Evolutionary conservation across 345 rosid genomes (phyloP), one percentile per base, ranked within the genome.

Genomic region (Arabis hirsuta): DNA sequence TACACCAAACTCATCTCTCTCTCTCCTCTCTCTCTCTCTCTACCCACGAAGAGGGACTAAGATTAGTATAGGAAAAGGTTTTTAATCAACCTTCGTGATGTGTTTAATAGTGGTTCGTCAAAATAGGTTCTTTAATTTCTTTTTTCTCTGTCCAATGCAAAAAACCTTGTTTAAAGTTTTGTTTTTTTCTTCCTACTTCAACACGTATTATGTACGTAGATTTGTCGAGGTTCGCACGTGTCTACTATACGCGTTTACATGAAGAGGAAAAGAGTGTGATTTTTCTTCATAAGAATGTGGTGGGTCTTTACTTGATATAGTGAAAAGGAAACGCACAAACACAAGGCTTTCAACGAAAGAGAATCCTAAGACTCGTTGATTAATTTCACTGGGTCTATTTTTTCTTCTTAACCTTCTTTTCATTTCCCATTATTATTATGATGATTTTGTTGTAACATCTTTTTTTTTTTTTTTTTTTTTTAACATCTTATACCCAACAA

Each of bases 261-360:
- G 3, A 42, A 76, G 62, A 29, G 39, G 42, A 42, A 71, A 51
- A 50, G 12, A 13, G 61, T 63, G 65, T 61, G 60, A 36, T 4
- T 45, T 56, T 47, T 46, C 53, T 8, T 62, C 31, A 52, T 11
- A 74, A 1, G 1, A 52, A 6, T 67, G 74, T 71, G 76, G 80
- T 76, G 80, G 76, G 76, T 64, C 62, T 76, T 76, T 76, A 68
- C 79, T 68, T 71, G 12, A 22, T 8, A 62, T 50, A 69, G 76
- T 69, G 80, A 63, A 76, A 76, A 69, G 72, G 59, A 76, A 45
- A 55, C 58, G 79, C 80, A 76, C 56, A 58, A 76, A 47, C 80
- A 14, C 75, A 69, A 76, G 76, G 80, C 62, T 76, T 76, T 71
- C 76, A 50, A 70, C 13, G 72, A 57, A 76, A 71, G 72, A 76